Evolutionary conservation across 2,329 filamentous ascomycete species (phyloP).

Genomic region (Calonectria fujianensis): DNA sequence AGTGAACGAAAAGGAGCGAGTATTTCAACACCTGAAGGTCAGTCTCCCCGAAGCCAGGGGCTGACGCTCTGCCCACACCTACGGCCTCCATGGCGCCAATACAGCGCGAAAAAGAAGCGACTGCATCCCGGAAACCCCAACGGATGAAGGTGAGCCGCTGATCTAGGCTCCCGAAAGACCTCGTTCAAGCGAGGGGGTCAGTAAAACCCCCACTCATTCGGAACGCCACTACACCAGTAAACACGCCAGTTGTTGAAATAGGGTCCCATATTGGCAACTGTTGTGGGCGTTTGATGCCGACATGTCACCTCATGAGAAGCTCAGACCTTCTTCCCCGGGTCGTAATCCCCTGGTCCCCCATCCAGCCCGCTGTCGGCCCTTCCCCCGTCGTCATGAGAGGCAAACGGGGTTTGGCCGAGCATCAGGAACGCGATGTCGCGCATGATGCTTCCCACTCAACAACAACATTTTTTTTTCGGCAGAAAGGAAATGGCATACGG

Average conservation of each 20-base stretch:
- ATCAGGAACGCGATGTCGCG: conserved; percentile 12
- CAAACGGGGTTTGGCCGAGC: conserved; percentile 24
- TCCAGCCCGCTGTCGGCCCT: conserved; percentile 35
- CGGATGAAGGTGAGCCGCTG: conserved; percentile 31
- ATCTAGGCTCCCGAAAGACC: conserved; percentile 31
- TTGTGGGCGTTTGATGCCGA: conserved; percentile 33
- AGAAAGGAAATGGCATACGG: not conserved
- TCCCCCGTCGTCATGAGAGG: conserved; percentile 38
- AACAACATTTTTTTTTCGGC: conserved; percentile 2
- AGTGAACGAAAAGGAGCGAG: conserved; percentile 35
- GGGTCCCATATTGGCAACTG: conserved; percentile 34
- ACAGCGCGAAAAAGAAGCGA: conserved; percentile 34
- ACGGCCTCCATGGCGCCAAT: conserved; percentile 39
- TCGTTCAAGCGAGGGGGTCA: conserved; percentile 39
- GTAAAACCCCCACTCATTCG: conserved; percentile 36
- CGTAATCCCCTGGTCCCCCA: conserved; percentile 41
- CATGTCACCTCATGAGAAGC: conserved; percentile 46
- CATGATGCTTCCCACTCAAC: conserved; percentile 7
- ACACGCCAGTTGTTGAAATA: conserved; percentile 27
- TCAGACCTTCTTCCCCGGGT: conserved; percentile 41
- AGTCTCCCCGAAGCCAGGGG: conserved; percentile 40
- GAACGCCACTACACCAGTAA: conserved; percentile 33
- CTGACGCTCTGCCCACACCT: conserved; percentile 40
- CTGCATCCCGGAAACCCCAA: conserved; percentile 37
- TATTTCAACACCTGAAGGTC: conserved; percentile 41